phyloP scores from a whole-genome alignment of 2,329 filamentous ascomycete genomes.

The Alternaria conjuncta region DNA sequence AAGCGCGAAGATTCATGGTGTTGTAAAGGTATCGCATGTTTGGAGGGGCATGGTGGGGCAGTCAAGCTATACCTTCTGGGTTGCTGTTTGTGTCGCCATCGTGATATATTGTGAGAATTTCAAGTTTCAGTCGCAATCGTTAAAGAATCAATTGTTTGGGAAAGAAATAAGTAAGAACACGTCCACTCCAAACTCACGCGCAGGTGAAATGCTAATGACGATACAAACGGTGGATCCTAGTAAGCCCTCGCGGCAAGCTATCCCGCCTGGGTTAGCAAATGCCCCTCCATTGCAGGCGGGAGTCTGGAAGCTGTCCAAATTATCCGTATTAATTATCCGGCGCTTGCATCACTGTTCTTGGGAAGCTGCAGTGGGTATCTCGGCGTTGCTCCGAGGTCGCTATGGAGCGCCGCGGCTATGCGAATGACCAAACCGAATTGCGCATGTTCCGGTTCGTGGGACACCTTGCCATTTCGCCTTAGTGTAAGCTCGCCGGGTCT shows the following conservation, averaged over 20 bases:
- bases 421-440: conserved; percentile 17
- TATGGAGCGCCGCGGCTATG: conserved; percentile 22
- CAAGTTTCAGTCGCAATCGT: neutral
- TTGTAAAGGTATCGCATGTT: conserved; percentile 7
- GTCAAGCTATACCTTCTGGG: conserved; percentile 41
- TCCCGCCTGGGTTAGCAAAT: conserved; percentile 31
- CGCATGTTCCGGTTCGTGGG: conserved; percentile 6
- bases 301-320: conserved; percentile 32
- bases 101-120: conserved; percentile 11
- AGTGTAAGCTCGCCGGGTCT: neutral
- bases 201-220: conserved; percentile 30
- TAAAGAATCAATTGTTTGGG: neutral
- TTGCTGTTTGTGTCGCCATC: conserved; percentile 39
- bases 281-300: conserved; percentile 27
- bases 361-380: conserved; percentile 21
- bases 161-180: conserved; percentile 12
- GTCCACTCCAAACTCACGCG: conserved; percentile 23
- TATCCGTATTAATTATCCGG: conserved; percentile 46
- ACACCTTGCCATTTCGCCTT: neutral
- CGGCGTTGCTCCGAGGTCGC: conserved; percentile 32
- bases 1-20: conserved; percentile 9
- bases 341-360: conserved; percentile 27
- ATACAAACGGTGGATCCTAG: conserved; percentile 32
- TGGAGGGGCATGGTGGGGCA: conserved; percentile 42
- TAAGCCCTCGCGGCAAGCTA: conserved; percentile 36